These are phyloP conservation scores for Hyphochytrium catenoides DNA, from an alignment of 352 stramenopile genomes.

Conservation along the genomic window DNA sequence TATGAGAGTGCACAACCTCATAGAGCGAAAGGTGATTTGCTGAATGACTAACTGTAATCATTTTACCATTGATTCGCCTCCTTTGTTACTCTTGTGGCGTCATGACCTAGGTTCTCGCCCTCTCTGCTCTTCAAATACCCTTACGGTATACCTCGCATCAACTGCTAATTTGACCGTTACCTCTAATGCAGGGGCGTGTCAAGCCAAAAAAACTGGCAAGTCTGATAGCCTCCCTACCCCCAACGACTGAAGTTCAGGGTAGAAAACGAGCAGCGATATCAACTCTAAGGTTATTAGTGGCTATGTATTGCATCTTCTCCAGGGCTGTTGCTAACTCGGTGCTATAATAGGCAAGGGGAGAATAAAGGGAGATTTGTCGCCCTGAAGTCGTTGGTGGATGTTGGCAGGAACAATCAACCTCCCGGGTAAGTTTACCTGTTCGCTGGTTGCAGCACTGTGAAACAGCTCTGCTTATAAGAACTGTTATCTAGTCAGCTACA, in stretches of 20 bases:
- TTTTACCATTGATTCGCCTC: too few species aligned
- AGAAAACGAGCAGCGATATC: not conserved
- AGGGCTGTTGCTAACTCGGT: not conserved
- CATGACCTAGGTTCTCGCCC: too few species aligned
- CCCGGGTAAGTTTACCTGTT: constrained; percentile 1
- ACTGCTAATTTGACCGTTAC: too few species aligned
- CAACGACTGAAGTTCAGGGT: constrained; percentile 1
- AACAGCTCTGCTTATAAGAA: too few species aligned
- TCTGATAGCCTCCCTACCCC: not conserved
- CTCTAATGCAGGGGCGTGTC: not conserved
- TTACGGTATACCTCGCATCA: too few species aligned
- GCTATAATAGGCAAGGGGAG: not conserved
- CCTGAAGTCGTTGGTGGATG: constrained; percentile 4
- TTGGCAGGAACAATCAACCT: constrained; percentile 2
- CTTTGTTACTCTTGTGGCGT: too few species aligned
- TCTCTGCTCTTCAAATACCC: not conserved
- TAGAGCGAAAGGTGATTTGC: constrained; percentile 4
- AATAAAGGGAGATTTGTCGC: constrained; percentile 5
- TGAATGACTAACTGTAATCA: too few species aligned
- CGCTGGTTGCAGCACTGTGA: too few species aligned
- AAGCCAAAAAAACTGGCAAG: not conserved
- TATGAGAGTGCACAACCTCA: constrained; percentile 1
- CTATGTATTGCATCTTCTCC: not conserved
- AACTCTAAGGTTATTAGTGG: constrained; percentile 1
- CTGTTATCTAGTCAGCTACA: too few species aligned